These are phyloP conservation scores for Zasmidium angulare DNA, from an alignment of 2,329 filamentous ascomycete genomes.

Conservation along the genomic window DNA sequence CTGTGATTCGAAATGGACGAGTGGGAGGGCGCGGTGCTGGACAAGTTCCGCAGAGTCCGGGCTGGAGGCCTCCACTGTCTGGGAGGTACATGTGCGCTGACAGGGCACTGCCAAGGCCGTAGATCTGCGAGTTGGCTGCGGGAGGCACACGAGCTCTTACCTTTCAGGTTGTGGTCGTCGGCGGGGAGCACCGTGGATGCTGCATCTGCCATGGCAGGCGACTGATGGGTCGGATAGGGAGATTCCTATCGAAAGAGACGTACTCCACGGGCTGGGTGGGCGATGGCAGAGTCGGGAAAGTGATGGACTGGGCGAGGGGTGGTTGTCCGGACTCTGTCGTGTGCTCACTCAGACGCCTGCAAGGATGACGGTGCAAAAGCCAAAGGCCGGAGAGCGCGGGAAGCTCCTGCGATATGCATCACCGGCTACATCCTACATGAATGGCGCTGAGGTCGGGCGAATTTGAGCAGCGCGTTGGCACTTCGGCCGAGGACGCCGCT, in stretches of 20 bases:
- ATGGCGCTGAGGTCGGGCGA: neutral
- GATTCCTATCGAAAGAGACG: neutral
- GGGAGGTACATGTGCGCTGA: slow-evolving; percentile 4
- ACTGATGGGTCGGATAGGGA: neutral
- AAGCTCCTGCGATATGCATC: neutral
- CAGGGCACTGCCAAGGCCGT: slow-evolving; percentile 8
- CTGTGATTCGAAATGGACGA: slow-evolving; percentile 2
- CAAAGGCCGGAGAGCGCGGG: neutral
- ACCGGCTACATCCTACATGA: neutral
- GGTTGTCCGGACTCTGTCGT: neutral
- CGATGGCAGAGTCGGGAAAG: neutral
- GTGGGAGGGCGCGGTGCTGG: neutral
- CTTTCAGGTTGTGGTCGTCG: slow-evolving; percentile 2
- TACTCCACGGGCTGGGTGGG: neutral
- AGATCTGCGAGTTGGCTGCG: slow-evolving; percentile 7
- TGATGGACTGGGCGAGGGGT: neutral
- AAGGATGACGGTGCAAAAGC: neutral
- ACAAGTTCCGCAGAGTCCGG: slow-evolving; percentile 8
- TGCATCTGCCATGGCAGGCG: neutral
- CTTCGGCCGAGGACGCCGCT: neutral
- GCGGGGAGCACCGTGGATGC: neutral
- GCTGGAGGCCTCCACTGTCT: neutral
- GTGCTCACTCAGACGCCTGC: neutral
- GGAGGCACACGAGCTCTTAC: slow-evolving; percentile 10
- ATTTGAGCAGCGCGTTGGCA: neutral